Conservation (phyloP, 345 rosid species). For the Mallotus nudiflorus region DNA sequence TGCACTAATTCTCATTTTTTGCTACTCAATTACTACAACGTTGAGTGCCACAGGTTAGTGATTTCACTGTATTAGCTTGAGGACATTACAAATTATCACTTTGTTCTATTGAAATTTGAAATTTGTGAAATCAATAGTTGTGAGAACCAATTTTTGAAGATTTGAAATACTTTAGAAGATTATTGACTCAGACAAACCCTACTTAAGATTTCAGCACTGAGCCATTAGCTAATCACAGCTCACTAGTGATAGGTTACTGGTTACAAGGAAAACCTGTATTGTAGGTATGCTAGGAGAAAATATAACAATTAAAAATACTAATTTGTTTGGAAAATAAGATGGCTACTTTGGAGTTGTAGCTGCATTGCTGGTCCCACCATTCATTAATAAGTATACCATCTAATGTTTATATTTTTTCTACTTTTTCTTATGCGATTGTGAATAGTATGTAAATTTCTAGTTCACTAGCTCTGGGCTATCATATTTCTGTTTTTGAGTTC, state of each 20-base stretch:
- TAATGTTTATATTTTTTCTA: background rate
- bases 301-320: background rate
- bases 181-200: background rate
- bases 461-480: background rate
- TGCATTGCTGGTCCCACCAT: background rate
- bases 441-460: background rate
- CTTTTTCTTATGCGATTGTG: background rate
- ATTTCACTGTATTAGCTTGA: background rate
- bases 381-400: background rate
- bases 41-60: background rate
- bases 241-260: background rate
- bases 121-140: background rate
- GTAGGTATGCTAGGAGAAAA: background rate
- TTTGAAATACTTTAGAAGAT: background rate
- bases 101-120: conserved; percentile 4
- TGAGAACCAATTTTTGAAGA: background rate
- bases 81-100: background rate
- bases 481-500: conserved; percentile 13
- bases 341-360: background rate
- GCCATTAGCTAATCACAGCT: background rate
- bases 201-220: background rate
- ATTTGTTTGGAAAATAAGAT: background rate
- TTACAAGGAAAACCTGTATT: background rate
- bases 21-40: conserved; percentile 7
- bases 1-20: conserved; percentile 6